Base-by-base conservation (phyloP, 495 filamentous ascomycete genomes). In the Acidomyces sp. region DNA sequence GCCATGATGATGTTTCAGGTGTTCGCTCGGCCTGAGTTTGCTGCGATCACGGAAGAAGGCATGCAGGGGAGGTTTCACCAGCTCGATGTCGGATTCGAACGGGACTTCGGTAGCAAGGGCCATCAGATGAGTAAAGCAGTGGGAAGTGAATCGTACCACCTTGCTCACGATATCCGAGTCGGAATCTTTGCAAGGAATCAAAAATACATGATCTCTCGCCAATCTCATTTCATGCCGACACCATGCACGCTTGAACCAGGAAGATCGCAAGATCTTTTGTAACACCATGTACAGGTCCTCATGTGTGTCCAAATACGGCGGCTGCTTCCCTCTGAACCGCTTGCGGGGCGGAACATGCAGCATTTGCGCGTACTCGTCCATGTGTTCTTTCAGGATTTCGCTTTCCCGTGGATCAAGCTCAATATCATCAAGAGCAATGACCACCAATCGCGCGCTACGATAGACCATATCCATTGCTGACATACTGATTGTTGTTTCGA, bases 401-500 rank as follows among this genome's bases (percentile, higher is more conserved):
- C 43, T 37, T 35, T 59, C 56, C 11, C 51, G 28, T 7, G 43
- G 29, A 3, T 46, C 46, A 17, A 47, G 43, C 18, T 46, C 25
- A 16, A 59, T 46, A 34, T 58, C 55, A 28, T 59, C 54, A 2
- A 59, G 46, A n/a, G 47, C 56, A 6, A 56, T 43, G 13, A 62
- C 52, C 2, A 58, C 56, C 12, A 50, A 22, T 10, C 46, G 30
- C 4, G 58, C 60, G 36, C 52, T 56, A 20, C 41, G 41, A 39
- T 62, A 62, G 3, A 61, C 56, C 16, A 49, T 41, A 19, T 57
- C 55, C 46, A 62, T 62, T 0, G 56, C 46, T 0, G 39, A 45
- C 32, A 62, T 54, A n/a, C 53, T 45, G 10, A 48, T 34, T 10
- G 49, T 50, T 39, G 60, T 61, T 27, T 62, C 58, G 1, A 28